Conservation (phyloP, 2,329 filamentous ascomycete genomes). For the Colletotrichum euphorbiae region DNA sequence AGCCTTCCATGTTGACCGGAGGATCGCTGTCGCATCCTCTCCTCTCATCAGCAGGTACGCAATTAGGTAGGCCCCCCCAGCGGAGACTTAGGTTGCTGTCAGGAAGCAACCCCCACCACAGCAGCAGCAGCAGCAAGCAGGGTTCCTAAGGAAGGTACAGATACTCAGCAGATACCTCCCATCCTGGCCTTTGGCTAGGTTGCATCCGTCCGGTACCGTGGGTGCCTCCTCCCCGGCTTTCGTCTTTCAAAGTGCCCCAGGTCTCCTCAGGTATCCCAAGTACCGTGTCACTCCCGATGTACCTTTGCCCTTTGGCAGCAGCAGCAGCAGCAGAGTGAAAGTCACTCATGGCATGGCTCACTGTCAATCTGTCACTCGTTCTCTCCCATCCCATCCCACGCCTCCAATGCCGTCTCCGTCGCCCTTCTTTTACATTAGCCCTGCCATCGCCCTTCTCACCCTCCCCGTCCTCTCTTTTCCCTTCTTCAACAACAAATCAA, state of each 20-base stretch:
- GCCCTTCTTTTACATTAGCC: constrained; percentile 43
- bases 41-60: neutral
- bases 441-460: constrained; percentile 41
- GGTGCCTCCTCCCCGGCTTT: constrained; percentile 28
- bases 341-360: constrained; percentile 16
- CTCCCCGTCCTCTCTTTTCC: constrained; percentile 51
- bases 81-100: neutral
- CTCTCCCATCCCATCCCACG: constrained; percentile 38
- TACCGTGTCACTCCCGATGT: constrained; percentile 11
- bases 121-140: neutral
- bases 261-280: constrained; percentile 31
- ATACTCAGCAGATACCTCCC: constrained; percentile 11
- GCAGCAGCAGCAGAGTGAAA: neutral
- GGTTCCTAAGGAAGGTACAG: constrained; percentile 14
- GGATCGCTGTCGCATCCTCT: constrained; percentile 11
- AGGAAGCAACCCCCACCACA: neutral
- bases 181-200: constrained; percentile 24
- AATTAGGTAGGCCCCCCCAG: neutral
- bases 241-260: constrained; percentile 22
- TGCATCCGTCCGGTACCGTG: constrained; percentile 37
- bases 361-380: constrained; percentile 31
- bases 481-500: constrained; percentile 62
- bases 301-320: neutral
- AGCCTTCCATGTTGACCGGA: constrained; percentile 5
- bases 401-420: constrained; percentile 39